phyloP scores from a whole-genome alignment of 257 asterid genomes.

The Ballota nigra region DNA sequence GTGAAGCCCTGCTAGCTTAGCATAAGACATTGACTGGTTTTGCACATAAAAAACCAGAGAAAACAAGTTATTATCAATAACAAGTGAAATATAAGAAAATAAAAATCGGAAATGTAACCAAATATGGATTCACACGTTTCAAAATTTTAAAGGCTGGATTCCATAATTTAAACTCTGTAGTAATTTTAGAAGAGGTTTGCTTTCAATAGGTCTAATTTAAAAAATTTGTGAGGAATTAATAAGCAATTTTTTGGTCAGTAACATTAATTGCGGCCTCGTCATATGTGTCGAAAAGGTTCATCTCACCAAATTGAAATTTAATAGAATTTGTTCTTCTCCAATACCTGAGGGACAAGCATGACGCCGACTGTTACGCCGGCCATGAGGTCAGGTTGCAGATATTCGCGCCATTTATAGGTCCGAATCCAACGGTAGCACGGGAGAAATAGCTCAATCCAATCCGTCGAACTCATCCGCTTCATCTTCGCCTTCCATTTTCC shows the following conservation, averaged over 20 bases:
- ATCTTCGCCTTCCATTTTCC: slow-evolving; percentile 61
- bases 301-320: not conserved
- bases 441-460: slow-evolving; percentile 72
- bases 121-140: not conserved
- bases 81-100: not conserved
- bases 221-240: not conserved
- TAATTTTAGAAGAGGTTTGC: not conserved
- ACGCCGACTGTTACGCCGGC: slow-evolving; percentile 96
- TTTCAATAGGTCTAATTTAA: not conserved
- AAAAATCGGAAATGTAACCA: not conserved
- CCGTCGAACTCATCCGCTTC: slow-evolving; percentile 60
- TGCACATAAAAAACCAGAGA: slow-evolving; percentile 21
- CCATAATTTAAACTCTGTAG: not conserved
- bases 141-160: not conserved
- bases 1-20: slow-evolving; percentile 97
- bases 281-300: not conserved
- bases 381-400: slow-evolving; percentile 85
- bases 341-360: slow-evolving; percentile 99
- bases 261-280: not conserved
- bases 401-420: slow-evolving; percentile 76
- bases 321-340: not conserved
- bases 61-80: slow-evolving; percentile 10
- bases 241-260: not conserved
- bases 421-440: slow-evolving; percentile 96
- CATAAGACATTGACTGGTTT: slow-evolving; percentile 94